Base-by-base conservation (phyloP, 2,329 filamentous ascomycete species). In the Talaromyces sp. region DNA sequence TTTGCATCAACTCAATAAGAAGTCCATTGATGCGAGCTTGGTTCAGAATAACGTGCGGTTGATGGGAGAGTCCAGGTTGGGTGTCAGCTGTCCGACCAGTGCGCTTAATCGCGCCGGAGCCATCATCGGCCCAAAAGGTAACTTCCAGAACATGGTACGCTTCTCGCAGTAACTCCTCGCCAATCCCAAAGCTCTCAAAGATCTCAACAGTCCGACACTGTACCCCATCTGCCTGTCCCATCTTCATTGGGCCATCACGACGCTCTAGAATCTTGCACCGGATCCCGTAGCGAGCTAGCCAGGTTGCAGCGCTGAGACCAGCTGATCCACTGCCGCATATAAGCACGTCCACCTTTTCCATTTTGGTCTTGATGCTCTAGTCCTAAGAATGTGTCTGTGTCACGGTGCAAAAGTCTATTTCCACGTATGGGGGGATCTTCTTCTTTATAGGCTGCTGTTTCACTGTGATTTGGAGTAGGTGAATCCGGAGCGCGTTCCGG, bases 161-260 rank as follows among this genome's bases (percentile, higher is more conserved):
- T 52, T 85, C 82, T 30, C 76, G 74, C 27, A 85, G 74, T 24
- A 86, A 70, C 16, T 77, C 71, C 41, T 83, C 81, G 1, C 77
- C 75, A 3, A 86, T 75, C 1, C 77, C 80, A 29, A 86, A 82
- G 40, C 80, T 82, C 61, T 86, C 83, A 46, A 85, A 84, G 19
- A 86, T 78, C 65, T 86, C 84, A 13, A 86, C 82, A 0, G 82
- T 84, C 1, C 82, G 81, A 51, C 79, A 82, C 67, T 85, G 82
- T 16, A 85, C 80, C 1, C 83, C 83, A 54, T 89, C 86, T 13
- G 86, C 86, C 67, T 88, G 83, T 2, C 85, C 85, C 41, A 79
- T 75, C 36, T 75, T 63, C 45, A 87, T 74, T 0, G 82, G 82
- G 0, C 82, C 84, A 3, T 69, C 53, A 4, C 82, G 78, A 5